Base-by-base conservation (phyloP, 345 rosid genomes). In the Erucastrum elatum region DNA sequence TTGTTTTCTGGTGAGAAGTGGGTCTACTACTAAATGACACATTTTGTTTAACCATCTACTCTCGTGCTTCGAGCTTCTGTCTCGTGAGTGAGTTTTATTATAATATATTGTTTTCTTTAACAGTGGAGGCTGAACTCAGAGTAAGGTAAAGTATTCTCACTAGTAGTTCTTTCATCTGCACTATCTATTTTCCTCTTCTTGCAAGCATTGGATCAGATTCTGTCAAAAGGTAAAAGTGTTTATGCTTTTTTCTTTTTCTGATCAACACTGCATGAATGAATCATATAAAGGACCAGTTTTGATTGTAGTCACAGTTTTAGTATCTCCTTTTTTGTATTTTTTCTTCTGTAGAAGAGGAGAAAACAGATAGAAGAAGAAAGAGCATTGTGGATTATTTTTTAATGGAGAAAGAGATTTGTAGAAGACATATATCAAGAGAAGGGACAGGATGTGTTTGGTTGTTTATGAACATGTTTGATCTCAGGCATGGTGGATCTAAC, bases 361-460 rank as follows among this genome's bases (percentile, higher is more conserved):
- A 27, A 62, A 16, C 29, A 74, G 12, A 72, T 11, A 75, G 51
- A 26, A 51, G 68, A 76, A 60, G 75, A 69, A 8, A 55, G 66
- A 71, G 30, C n/a, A 62, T 4, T 71, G 44, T 30, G 49, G 80
- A 25, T 29, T n/a, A 21, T 10, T 26, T 17, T 10, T 26, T 17
- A 56, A 81, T 81, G 84, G 84, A 72, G 74, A 76, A 67, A 67
- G 75, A 81, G 71, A 67, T 73, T 64, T 75, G 71, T 49, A 84
- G 76, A 53, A 87, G 84, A 68, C 88, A 72, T 8, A 72, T 82
- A 35, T 81, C 77, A 63, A 88, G 84, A 75, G 79, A 86, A 71
- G 91, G 89, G 68, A 75, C 82, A 6, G 98, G 98, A 41, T 95
- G 98, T 81, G 90, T 87, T 89, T 84, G 96, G 98, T 88, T 91